These are phyloP conservation scores for Apiospora aurea DNA, from an alignment of 2,329 filamentous ascomycete species.

Conservation along the genomic window DNA sequence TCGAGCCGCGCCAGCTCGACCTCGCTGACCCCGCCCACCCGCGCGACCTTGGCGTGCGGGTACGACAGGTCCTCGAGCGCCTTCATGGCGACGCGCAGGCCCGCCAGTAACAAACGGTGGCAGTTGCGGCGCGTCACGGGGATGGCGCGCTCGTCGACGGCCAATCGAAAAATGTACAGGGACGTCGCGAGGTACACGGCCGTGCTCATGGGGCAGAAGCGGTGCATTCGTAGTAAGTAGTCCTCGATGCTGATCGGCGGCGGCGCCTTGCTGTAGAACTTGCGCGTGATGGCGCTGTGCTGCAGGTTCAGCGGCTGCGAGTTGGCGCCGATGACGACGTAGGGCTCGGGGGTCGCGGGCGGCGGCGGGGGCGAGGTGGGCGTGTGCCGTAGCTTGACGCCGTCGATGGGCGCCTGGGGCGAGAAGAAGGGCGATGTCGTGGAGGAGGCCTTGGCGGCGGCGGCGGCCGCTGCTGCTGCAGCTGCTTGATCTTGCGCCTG, in stretches of 20 bases:
- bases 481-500: slow-evolving; percentile 37
- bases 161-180: slow-evolving; percentile 84
- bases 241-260: slow-evolving; percentile 84
- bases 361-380: slow-evolving; percentile 37
- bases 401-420: slow-evolving; percentile 55
- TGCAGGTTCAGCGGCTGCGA: slow-evolving; percentile 78
- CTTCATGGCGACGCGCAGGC: slow-evolving; percentile 89
- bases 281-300: slow-evolving; percentile 84
- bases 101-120: slow-evolving; percentile 85
- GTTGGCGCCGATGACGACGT: slow-evolving; percentile 70
- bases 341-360: slow-evolving; percentile 52
- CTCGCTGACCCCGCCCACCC: slow-evolving; percentile 87
- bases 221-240: slow-evolving; percentile 86
- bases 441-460: slow-evolving; percentile 28
- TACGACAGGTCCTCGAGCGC: slow-evolving; percentile 92
- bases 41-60: slow-evolving; percentile 81
- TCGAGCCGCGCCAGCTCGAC: slow-evolving; percentile 83
- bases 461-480: slow-evolving; percentile 31
- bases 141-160: slow-evolving; percentile 78
- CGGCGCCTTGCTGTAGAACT: slow-evolving; percentile 90
- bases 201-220: slow-evolving; percentile 91
- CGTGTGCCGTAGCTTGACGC: slow-evolving; percentile 56
- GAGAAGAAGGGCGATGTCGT: slow-evolving; percentile 31
- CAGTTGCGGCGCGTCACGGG: slow-evolving; percentile 84
- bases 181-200: slow-evolving; percentile 92